Evolutionary conservation across 208 protist genomes (phyloP).

Genomic region (Trichomonas gallinae): DNA sequence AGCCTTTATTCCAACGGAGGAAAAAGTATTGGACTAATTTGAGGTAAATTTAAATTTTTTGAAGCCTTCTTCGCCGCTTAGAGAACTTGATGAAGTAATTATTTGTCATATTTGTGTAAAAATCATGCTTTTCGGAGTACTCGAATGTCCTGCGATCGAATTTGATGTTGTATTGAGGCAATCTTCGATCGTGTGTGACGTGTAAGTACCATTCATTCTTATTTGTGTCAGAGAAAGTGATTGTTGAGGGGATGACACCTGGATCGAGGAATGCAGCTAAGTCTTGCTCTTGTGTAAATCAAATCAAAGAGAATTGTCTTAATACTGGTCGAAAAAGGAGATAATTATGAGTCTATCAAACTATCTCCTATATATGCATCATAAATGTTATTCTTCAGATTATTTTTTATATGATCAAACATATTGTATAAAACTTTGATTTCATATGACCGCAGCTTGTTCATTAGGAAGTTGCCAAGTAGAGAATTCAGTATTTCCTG

Average conservation of each 20-base stretch:
- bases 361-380: too few species aligned
- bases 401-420: neutral
- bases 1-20: neutral
- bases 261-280: neutral
- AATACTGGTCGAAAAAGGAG: too few species aligned
- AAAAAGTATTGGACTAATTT: neutral
- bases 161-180: neutral
- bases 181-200: neutral
- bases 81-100: neutral
- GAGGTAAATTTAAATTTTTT: neutral
- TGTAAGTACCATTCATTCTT: neutral
- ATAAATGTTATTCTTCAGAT: neutral
- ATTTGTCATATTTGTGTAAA: neutral
- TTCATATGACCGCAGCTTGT: neutral
- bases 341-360: too few species aligned
- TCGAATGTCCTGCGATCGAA: constrained; percentile 9
- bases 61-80: neutral
- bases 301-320: too few species aligned
- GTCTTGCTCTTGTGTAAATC: neutral
- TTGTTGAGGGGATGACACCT: neutral
- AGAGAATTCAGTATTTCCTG: neutral
- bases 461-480: neutral
- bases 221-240: neutral
- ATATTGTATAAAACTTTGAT: neutral
- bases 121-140: neutral